Evolutionary conservation across 192 early-diverging fungal species (phyloP).

Genomic region (Coemansia sp.): DNA sequence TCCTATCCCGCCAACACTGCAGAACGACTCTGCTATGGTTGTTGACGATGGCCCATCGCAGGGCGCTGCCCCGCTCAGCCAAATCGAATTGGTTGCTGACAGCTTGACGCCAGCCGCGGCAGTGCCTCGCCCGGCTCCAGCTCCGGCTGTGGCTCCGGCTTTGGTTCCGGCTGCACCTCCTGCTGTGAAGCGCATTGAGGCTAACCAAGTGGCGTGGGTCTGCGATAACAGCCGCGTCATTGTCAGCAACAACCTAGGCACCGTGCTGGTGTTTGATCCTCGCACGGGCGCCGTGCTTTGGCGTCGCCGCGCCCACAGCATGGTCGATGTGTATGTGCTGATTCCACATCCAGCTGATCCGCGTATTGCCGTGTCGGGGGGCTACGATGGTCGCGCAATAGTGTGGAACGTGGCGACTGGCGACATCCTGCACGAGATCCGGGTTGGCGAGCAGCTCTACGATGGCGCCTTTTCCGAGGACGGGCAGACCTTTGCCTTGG

Average conservation of each 20-base stretch:
- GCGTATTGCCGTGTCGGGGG: conserved; percentile 69
- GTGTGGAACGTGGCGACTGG: conserved; percentile 74
- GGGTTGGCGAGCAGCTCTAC: conserved; percentile 56
- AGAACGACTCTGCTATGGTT: neutral
- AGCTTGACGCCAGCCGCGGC: conserved; percentile 6
- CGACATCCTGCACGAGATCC: conserved; percentile 51
- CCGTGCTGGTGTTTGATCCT: conserved; percentile 65
- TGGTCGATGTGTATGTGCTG: conserved; percentile 65
- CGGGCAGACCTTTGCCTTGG: conserved; percentile 68
- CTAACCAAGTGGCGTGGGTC: conserved; percentile 66
- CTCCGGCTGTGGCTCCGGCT: neutral
- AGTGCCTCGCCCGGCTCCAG: neutral
- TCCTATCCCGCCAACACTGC: no score
- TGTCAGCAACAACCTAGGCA: conserved; percentile 64
- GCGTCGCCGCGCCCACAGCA: conserved; percentile 30
- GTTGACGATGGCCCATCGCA: neutral
- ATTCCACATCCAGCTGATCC: conserved; percentile 70
- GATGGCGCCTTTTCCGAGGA: conserved; percentile 74
- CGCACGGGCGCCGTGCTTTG: conserved; percentile 55
- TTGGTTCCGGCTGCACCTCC: neutral
- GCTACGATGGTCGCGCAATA: conserved; percentile 76
- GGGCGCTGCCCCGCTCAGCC: neutral
- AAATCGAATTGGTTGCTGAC: conserved; percentile 10
- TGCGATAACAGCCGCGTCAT: conserved; percentile 64
- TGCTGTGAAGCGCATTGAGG: conserved; percentile 29